Base-by-base conservation (phyloP, 495 filamentous ascomycete species). In the Penicillium manginii region DNA sequence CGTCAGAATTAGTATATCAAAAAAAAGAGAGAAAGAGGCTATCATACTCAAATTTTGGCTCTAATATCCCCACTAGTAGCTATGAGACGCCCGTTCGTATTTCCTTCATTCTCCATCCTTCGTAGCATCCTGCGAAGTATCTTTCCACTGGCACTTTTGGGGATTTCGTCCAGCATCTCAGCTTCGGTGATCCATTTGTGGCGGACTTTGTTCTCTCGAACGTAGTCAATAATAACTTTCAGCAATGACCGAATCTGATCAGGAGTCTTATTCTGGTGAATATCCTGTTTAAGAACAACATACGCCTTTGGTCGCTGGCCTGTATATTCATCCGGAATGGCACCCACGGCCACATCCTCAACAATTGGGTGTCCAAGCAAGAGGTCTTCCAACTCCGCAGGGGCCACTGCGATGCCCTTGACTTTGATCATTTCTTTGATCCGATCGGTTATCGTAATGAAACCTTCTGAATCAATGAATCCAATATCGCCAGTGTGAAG, bases 351-450 rank as follows among this genome's bases (percentile, higher is more conserved):
- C 50, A 78, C 76, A 70, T 88, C 86, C 39, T 85, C 83, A 0
- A 88, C 79, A n/a, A 75, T 76, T 2, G 63, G 52, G 59, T 88
- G 82, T 0, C 83, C 83, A 4, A 88, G 75, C 8, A 88, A 61
- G 18, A 85, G 68, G 55, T 87, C 86, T 63, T 91, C 88, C 2
- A 91, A 70, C 69, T 90, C 88, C 0, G 86, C 87, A 1, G 87
- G 88, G 46, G 86, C 87, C 31, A 91, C 87, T 19, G 80, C 84
- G 57, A 87, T 85, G 4, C 86, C 88, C 59, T 89, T 88, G 19
- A 90, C 88, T 67, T 91, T 90, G 67, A 91, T 89, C 77, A 90
- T 80, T 72, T 90, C 88, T 76, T 91, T 91, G 50, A 90, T 81
- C 0, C 88, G 76, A 57, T 91, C 88, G 6, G 80, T 82, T 54